Evolutionary conservation across 306 rosid genomes (phyloP).

Genomic region (Trichosanthes truncata): DNA sequence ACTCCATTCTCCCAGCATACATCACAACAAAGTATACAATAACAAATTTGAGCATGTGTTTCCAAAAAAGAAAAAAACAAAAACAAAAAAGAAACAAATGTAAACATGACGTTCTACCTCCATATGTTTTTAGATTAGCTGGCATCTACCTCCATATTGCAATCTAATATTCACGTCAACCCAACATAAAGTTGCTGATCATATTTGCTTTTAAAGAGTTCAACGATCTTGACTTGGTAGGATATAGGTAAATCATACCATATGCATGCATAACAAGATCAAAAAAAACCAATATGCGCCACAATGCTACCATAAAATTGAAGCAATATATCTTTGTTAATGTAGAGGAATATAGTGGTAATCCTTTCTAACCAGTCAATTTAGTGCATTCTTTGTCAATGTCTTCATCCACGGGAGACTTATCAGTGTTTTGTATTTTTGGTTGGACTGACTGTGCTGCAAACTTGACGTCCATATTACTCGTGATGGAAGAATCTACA

Average conservation of each 20-base stretch:
- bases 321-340: background rate
- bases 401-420: constrained; percentile 18
- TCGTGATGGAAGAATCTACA: constrained; percentile 11
- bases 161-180: background rate
- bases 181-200: background rate
- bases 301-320: background rate
- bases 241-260: background rate
- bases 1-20: background rate
- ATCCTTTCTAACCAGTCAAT: constrained; percentile 23
- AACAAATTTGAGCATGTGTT: background rate
- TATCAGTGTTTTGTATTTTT: constrained; percentile 12
- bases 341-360: background rate
- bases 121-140: background rate
- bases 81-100: background rate
- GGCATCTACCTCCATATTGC: background rate
- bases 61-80: no score
- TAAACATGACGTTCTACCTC: background rate
- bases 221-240: background rate
- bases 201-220: background rate
- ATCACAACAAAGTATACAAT: background rate
- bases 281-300: background rate
- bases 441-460: constrained; percentile 12
- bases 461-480: constrained; percentile 1
- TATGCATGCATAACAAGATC: background rate
- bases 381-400: constrained; percentile 12